phyloP scores from a whole-genome alignment of 2,329 filamentous ascomycete genomes.

The Rhinocladiella mackenziei region DNA sequence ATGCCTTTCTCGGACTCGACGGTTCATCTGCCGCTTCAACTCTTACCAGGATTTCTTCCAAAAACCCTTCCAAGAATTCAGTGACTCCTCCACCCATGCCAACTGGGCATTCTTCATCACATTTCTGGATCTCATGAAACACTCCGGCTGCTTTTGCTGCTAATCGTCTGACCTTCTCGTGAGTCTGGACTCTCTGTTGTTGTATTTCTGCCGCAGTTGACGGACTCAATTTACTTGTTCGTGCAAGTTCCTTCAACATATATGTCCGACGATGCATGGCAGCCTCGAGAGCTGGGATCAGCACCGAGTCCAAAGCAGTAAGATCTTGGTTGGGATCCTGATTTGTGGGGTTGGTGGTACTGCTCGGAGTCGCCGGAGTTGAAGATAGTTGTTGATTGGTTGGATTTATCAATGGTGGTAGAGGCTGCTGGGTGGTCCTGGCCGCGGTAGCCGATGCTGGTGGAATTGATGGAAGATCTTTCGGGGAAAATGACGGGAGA shows the following conservation, averaged over 20 bases:
- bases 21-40: conserved; percentile 79
- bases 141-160: conserved; percentile 78
- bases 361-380: conserved; percentile 32
- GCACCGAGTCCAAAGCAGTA: conserved; percentile 83
- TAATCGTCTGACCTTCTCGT: conserved; percentile 76
- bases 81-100: conserved; percentile 90
- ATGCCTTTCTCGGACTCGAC: conserved; percentile 18
- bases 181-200: conserved; percentile 67
- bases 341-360: conserved; percentile 7
- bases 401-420: conserved; percentile 19
- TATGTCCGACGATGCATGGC: conserved; percentile 74
- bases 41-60: conserved; percentile 89
- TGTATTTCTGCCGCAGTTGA: conserved; percentile 47
- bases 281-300: conserved; percentile 87
- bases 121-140: conserved; percentile 85
- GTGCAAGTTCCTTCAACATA: conserved; percentile 47
- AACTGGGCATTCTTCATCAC: conserved; percentile 79
- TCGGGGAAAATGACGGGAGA: conserved; percentile 32
- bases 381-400: conserved; percentile 12
- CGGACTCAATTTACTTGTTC: conserved; percentile 29
- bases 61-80: conserved; percentile 82
- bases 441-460: conserved; percentile 16
- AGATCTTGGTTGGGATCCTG: conserved; percentile 63
- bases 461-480: conserved; percentile 19
- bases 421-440: conserved; percentile 19